A percentile compares a stretch with the other conserved stretches of the same genome.
Conservation (phyloP, 495 filamentous ascomycete genomes). For the Penicillium argentinense region DNA sequence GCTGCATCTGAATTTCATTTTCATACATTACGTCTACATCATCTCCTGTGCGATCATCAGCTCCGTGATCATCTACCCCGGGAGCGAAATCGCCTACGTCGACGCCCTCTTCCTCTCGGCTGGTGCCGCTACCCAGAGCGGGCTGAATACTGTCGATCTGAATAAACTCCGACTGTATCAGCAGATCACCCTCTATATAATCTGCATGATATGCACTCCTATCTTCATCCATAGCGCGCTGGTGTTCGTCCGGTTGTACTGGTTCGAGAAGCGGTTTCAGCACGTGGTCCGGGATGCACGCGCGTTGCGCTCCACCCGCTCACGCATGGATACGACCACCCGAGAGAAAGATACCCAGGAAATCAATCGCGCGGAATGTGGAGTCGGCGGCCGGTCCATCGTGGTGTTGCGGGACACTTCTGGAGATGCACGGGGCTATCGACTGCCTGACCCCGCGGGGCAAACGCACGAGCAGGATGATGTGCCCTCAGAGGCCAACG, state of each 20-base stretch:
- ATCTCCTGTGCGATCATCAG: slow-evolving; percentile 66
- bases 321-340: slow-evolving; percentile 56
- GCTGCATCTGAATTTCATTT: slow-evolving; percentile 79
- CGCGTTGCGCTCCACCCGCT: slow-evolving; percentile 52
- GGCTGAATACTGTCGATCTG: slow-evolving; percentile 82
- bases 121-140: slow-evolving; percentile 86
- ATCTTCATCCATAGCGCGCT: slow-evolving; percentile 87
- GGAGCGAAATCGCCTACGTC: slow-evolving; percentile 66
- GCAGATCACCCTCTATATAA: slow-evolving; percentile 67
- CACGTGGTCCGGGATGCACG: slow-evolving; percentile 65
- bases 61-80: slow-evolving; percentile 73
- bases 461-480: slow-evolving; percentile 23
- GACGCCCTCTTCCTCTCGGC: slow-evolving; percentile 86
- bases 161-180: slow-evolving; percentile 76
- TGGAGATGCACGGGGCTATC: slow-evolving; percentile 31
- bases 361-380: slow-evolving; percentile 56
- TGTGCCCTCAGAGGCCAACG: slow-evolving; percentile 21
- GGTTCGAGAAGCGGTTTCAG: slow-evolving; percentile 95
- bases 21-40: slow-evolving; percentile 83
- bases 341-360: slow-evolving; percentile 48
- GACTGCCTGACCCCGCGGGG: slow-evolving; percentile 15
- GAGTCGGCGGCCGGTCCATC: slow-evolving; percentile 71
- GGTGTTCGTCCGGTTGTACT: slow-evolving; percentile 89
- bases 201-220: slow-evolving; percentile 76
- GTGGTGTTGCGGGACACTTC: slow-evolving; percentile 62